A percentile compares a stretch with the other conserved stretches of the same genome.
Conservation (phyloP, 768 basidiomycete species). For the Suillus hirtellus region DNA sequence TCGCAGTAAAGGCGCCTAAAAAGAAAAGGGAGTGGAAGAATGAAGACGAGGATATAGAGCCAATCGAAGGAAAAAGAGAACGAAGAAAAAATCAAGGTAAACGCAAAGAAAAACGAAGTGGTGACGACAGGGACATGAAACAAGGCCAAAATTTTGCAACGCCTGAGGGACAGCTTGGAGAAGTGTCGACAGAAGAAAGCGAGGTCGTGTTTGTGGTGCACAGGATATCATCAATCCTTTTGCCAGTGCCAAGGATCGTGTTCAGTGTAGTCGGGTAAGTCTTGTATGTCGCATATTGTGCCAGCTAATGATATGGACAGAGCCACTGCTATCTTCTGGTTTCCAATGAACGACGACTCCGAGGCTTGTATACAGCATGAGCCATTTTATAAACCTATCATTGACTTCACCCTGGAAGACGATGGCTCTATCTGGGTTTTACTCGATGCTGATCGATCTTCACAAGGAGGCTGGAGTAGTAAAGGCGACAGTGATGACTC, state of each 20-base stretch:
- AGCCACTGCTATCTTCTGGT: conserved; percentile 66
- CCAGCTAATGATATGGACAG: conserved; percentile 36
- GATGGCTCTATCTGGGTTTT: conserved; percentile 45
- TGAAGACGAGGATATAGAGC: conserved; percentile 25
- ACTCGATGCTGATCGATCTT: conserved; percentile 47
- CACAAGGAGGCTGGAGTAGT: conserved; percentile 14
- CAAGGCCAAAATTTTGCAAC: conserved; percentile 18
- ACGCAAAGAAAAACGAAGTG: conserved; percentile 24
- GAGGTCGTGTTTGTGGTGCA: conserved; percentile 54
- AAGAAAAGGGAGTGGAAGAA: conserved; percentile 33
- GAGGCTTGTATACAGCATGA: conserved; percentile 36
- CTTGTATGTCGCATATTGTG: neutral
- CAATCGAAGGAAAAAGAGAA: conserved; percentile 17
- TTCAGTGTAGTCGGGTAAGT: conserved; percentile 78
- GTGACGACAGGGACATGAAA: conserved; percentile 24
- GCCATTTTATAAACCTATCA: conserved; percentile 58
- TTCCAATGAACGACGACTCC: conserved; percentile 28
- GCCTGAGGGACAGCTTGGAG: neutral
- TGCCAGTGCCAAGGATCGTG: conserved; percentile 43
- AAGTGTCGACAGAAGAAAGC: conserved; percentile 21
- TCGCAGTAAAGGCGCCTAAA: conserved; percentile 35
- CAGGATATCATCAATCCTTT: conserved; percentile 50
- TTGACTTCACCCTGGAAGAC: conserved; percentile 51
- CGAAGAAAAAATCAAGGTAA: conserved; percentile 19
- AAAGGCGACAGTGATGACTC: conserved; percentile 19